Conservation (phyloP, 345 rosid genomes). For the Cochlearia excelsa region DNA sequence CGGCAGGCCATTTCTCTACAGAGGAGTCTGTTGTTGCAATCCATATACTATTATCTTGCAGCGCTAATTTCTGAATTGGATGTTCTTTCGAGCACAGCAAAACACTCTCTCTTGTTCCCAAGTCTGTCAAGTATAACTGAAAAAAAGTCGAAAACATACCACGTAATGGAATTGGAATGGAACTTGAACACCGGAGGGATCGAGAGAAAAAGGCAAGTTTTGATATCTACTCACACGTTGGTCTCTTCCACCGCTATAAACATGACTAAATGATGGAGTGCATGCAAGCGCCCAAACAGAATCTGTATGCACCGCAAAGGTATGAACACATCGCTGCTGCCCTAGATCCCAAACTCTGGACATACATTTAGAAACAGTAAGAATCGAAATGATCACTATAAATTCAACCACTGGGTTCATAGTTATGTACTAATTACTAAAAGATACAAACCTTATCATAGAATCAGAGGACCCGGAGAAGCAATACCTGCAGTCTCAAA, state of each 20-base stretch:
- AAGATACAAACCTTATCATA: slow-evolving; percentile 77
- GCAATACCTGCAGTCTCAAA: slow-evolving; percentile 69
- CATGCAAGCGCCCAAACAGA: slow-evolving; percentile 99
- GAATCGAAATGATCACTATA: slow-evolving; percentile 20
- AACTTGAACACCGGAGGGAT: slow-evolving; percentile 17
- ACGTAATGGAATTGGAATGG: slow-evolving; percentile 1
- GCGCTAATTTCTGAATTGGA: slow-evolving; percentile 79
- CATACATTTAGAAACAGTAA: slow-evolving; percentile 31
- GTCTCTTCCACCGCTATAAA: slow-evolving; percentile 99
- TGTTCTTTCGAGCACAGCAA: slow-evolving; percentile 92
- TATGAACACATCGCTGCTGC: slow-evolving; percentile 97
- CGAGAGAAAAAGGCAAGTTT: slow-evolving; percentile 2
- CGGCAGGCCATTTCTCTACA: slow-evolving; percentile 89
- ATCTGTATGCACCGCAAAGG: slow-evolving; percentile 99
- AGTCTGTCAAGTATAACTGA: slow-evolving; percentile 96
- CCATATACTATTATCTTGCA: slow-evolving; percentile 95
- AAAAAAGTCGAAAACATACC: slow-evolving; percentile 13
- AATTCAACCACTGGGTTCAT: slow-evolving; percentile 13
- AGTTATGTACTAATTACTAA: slow-evolving; percentile 14
- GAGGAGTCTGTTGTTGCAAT: slow-evolving; percentile 91
- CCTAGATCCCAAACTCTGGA: slow-evolving; percentile 98
- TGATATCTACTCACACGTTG: slow-evolving; percentile 66
- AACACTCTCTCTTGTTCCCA: slow-evolving; percentile 87
- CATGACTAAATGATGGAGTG: slow-evolving; percentile 88
- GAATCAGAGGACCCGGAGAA: slow-evolving; percentile 99